Percentiles rank a stretch among this genome's conserved stretches.
Evolutionary conservation across 176 grass and related monocot genomes (phyloP).

Genomic region (Phoenix dactylifera): DNA sequence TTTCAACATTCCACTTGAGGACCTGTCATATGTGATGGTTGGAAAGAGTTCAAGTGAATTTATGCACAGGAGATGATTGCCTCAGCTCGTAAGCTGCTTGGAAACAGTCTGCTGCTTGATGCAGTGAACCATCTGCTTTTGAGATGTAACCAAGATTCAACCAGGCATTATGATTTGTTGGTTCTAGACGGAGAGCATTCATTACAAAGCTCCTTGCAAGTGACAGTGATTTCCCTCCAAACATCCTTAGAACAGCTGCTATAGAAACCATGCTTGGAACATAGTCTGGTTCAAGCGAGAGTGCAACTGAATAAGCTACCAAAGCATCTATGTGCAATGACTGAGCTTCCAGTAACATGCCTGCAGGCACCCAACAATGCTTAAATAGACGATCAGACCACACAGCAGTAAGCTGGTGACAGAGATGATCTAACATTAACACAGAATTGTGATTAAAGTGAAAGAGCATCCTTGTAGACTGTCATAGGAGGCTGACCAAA

Average conservation of each 20-base stretch:
- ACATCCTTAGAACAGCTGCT: constrained; percentile 53
- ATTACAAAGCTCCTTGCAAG: constrained; percentile 66
- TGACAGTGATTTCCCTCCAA: constrained; percentile 44
- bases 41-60: constrained; percentile 27
- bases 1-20: too few species aligned
- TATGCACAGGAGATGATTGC: constrained; percentile 61
- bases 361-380: constrained; percentile 27
- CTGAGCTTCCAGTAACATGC: constrained; percentile 57
- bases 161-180: constrained; percentile 68
- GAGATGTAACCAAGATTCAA: constrained; percentile 64
- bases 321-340: constrained; percentile 77
- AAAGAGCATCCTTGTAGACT: too few species aligned
- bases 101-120: constrained; percentile 82
- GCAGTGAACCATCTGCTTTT: constrained; percentile 46
- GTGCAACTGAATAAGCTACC: constrained; percentile 48
- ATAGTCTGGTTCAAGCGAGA: constrained; percentile 75
- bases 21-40: too few species aligned
- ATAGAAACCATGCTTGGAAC: constrained; percentile 79
- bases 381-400: constrained; percentile 8
- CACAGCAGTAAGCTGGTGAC: not conserved
- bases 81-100: constrained; percentile 76
- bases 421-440: not conserved
- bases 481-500: too few species aligned
- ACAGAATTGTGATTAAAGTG: too few species aligned
- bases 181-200: constrained; percentile 57